These are phyloP conservation scores for Fraxinus xanthoxyloides DNA, from an alignment of 305 asterid species.

Conservation along the genomic window DNA sequence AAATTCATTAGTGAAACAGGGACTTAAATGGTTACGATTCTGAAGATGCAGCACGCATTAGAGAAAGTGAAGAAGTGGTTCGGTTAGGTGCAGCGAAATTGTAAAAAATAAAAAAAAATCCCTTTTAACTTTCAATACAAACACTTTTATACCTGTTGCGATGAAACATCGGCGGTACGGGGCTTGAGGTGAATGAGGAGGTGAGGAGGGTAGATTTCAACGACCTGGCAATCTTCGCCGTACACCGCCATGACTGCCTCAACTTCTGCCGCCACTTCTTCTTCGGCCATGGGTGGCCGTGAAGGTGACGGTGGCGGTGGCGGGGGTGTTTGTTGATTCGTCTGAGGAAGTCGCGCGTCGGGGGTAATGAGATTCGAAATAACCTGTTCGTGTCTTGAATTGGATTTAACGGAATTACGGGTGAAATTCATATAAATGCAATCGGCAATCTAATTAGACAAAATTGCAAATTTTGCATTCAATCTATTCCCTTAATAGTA, in stretches of 20 bases:
- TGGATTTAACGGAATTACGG: neutral
- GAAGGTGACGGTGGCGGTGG: neutral
- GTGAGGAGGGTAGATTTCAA: constrained; percentile 63
- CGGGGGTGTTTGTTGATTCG: constrained; percentile 8
- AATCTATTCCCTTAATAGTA: neutral
- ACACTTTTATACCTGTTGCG: constrained; percentile 56
- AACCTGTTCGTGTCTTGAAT: neutral
- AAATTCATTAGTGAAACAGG: neutral
- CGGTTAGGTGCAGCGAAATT: neutral
- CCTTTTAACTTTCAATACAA: neutral
- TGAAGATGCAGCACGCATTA: neutral
- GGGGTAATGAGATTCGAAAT: neutral
- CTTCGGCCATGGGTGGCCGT: constrained; percentile 45
- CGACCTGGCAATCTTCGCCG: constrained; percentile 64
- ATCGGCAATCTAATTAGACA: neutral
- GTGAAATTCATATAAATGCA: neutral
- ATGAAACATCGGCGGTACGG: constrained; percentile 88
- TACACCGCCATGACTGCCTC: constrained; percentile 81
- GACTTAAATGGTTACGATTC: neutral
- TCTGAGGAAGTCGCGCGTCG: neutral
- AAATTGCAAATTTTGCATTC: neutral
- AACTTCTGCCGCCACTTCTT: constrained; percentile 63
- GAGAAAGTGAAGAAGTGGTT: neutral
- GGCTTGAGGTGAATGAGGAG: constrained; percentile 75
- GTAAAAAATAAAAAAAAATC: neutral